These are phyloP conservation scores for Meripilus lineatus DNA, from an alignment of 1,284 basidiomycete genomes.

Conservation along the genomic window DNA sequence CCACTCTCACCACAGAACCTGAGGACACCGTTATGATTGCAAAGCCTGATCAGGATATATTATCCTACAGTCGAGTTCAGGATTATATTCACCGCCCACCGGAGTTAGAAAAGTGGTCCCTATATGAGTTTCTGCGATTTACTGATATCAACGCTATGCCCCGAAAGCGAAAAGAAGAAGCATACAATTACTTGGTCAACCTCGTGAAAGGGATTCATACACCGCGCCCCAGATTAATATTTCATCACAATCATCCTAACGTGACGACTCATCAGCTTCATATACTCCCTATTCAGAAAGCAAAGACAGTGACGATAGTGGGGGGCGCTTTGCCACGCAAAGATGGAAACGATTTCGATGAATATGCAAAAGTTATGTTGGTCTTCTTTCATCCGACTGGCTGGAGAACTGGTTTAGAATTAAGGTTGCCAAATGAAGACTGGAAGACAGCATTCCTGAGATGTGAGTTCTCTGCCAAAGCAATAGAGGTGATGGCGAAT, in stretches of 20 bases:
- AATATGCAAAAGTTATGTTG: constrained; percentile 6
- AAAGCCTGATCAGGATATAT: too few species aligned
- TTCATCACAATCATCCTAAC: too few species aligned
- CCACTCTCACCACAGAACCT: too few species aligned
- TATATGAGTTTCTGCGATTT: constrained; percentile 9
- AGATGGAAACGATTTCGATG: constrained; percentile 1
- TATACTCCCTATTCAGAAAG: not conserved
- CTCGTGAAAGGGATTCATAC: too few species aligned
- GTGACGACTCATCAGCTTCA: constrained; percentile 4
- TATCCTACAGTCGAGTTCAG: too few species aligned
- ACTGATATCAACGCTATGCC: not conserved
- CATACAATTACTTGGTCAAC: too few species aligned
- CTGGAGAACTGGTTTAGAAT: constrained; percentile 9
- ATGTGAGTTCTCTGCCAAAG: constrained; percentile 11
- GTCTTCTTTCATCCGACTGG: constrained; percentile 7
- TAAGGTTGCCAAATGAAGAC: constrained; percentile 6
- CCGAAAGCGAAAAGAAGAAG: not conserved
- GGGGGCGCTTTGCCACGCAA: constrained; percentile 6
- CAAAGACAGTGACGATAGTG: constrained; percentile 1
- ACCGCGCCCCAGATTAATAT: constrained; percentile 1
- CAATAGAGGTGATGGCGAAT: constrained; percentile 13
- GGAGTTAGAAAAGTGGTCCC: constrained; percentile 2
- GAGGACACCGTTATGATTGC: too few species aligned
- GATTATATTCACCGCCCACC: constrained; percentile 11
- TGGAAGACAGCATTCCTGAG: constrained; percentile 14